phyloP scores from a whole-genome alignment of 768 basidiomycete species.

The Kwoniella pini region DNA sequence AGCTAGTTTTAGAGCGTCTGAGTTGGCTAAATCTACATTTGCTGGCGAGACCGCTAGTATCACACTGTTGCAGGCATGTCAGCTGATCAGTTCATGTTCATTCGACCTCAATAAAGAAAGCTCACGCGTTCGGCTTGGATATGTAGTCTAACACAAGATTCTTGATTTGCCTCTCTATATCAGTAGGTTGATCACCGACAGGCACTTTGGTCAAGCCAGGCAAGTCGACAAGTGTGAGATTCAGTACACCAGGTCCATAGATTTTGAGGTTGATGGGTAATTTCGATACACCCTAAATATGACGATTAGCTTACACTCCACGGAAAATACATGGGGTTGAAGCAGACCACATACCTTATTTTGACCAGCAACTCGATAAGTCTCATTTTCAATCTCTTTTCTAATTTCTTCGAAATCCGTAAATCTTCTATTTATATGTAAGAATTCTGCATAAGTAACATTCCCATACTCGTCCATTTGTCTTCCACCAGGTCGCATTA shows the following conservation, averaged over 20 bases:
- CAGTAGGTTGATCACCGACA: slow-evolving; percentile 85
- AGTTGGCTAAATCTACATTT: slow-evolving; percentile 98
- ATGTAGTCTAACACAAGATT: slow-evolving; percentile 94
- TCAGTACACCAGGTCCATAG: slow-evolving; percentile 91
- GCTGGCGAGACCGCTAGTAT: slow-evolving; percentile 96
- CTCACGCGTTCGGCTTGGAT: slow-evolving; percentile 90
- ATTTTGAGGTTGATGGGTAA: slow-evolving; percentile 93
- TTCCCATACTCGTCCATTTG: slow-evolving; percentile 36
- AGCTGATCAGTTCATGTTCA: too few relatives aligned
- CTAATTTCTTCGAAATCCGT: slow-evolving; percentile 95
- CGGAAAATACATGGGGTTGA: neutral
- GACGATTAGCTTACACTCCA: neutral
- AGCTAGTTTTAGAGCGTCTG: slow-evolving; percentile 94
- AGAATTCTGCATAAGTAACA: slow-evolving; percentile 93
- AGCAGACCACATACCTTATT: slow-evolving; percentile 72
- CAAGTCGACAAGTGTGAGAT: slow-evolving; percentile 92
- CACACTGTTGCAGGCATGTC: slow-evolving; percentile 62
- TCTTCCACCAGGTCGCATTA: slow-evolving; percentile 43
- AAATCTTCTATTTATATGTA: slow-evolving; percentile 93
- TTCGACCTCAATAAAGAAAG: slow-evolving; percentile 1
- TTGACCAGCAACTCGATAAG: slow-evolving; percentile 93
- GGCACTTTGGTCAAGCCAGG: slow-evolving; percentile 86
- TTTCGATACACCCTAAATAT: slow-evolving; percentile 75
- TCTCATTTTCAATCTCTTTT: slow-evolving; percentile 97
- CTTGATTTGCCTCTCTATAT: slow-evolving; percentile 95